Conservation (phyloP, 2,329 filamentous ascomycete species). For the Trichoderma cornu-damae region DNA sequence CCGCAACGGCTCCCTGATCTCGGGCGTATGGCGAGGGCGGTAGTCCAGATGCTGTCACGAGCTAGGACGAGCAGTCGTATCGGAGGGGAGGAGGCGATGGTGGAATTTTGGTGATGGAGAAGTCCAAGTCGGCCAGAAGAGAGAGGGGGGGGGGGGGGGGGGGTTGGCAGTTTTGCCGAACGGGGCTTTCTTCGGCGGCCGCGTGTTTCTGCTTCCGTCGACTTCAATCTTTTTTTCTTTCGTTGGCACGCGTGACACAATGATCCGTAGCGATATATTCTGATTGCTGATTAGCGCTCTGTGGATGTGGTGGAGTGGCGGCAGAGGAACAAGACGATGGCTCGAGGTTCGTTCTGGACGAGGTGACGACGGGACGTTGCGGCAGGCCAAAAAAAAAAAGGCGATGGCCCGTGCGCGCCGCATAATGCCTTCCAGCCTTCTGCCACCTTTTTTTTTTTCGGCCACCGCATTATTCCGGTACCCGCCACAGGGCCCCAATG, state of each 20-base stretch:
- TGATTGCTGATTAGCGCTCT: neutral
- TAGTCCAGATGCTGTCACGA: neutral
- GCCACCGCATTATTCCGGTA: slow-evolving; percentile 25
- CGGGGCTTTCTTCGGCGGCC: neutral
- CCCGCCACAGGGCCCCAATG: neutral
- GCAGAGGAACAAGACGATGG: neutral
- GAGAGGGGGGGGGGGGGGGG: neutral
- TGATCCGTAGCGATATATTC: slow-evolving; percentile 1
- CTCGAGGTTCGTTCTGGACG: slow-evolving; percentile 8
- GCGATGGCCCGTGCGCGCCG: slow-evolving; percentile 23
- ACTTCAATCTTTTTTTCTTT: neutral
- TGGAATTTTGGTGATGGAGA: neutral
- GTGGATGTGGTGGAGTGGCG: neutral
- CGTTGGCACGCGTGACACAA: neutral
- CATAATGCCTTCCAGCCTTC: neutral
- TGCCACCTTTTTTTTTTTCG: neutral
- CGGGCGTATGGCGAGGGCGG: neutral
- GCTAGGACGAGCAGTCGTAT: neutral
- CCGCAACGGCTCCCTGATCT: neutral
- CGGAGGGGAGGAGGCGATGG: neutral
- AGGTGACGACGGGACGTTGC: slow-evolving; percentile 15
- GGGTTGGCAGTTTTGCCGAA: neutral
- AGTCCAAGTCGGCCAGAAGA: neutral
- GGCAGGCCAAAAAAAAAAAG: slow-evolving; percentile 1
- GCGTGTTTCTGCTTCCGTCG: neutral